Conservation (phyloP, 345 rosid species). For the Sapria himalayana region DNA sequence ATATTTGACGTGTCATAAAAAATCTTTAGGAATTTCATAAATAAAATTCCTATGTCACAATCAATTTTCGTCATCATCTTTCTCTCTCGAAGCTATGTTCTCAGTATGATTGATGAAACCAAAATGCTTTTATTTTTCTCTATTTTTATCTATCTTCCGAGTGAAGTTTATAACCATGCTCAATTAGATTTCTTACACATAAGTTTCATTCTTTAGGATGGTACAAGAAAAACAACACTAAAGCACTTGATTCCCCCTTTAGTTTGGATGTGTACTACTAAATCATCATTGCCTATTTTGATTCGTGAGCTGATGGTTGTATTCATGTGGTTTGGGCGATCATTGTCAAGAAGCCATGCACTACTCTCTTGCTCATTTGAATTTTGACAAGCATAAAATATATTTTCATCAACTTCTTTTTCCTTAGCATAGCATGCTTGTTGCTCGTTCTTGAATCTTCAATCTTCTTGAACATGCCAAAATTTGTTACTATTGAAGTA, state of each 20-base stretch:
- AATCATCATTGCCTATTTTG: neutral
- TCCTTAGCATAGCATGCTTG: neutral
- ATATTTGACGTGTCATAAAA: too few species aligned
- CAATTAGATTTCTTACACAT: neutral
- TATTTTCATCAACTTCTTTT: neutral
- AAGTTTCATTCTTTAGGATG: neutral
- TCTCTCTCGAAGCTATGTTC: neutral
- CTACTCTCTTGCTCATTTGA: neutral
- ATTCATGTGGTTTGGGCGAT: neutral
- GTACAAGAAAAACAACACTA: neutral
- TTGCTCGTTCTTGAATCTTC: neutral
- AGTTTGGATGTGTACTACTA: neutral
- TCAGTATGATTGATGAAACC: neutral
- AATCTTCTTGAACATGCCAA: neutral
- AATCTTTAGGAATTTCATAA: neutral
- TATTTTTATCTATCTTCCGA: neutral
- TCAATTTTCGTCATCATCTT: neutral
- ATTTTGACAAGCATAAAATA: slow-evolving; percentile 1
- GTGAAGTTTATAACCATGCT: neutral
- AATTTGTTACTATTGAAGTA: slow-evolving; percentile 1
- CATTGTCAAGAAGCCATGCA: neutral
- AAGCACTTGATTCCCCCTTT: neutral
- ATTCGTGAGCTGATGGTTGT: neutral
- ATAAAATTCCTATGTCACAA: neutral
- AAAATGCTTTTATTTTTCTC: neutral